Evolutionary conservation across 805 yeast genomes (phyloP).

Genomic region (Metschnikowia gruessii): DNA sequence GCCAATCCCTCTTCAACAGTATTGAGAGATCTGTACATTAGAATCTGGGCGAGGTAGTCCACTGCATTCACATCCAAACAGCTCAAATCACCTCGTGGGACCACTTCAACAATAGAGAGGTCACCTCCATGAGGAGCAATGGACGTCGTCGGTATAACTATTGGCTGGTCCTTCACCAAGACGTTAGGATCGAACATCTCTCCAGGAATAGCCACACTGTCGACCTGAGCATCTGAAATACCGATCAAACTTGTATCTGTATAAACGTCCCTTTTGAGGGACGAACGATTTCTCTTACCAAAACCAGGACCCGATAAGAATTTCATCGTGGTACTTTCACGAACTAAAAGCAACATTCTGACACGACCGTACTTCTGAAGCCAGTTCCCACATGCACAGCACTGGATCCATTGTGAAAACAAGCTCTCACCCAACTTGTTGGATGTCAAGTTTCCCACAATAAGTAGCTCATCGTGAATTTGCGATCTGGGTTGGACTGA

Average conservation of each 20-base stretch:
- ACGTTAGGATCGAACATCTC: constrained; percentile 35
- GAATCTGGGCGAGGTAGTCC: constrained; percentile 54
- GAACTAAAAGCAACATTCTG: constrained; percentile 67
- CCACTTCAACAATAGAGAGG: constrained; percentile 57
- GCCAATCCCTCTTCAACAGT: constrained; percentile 47
- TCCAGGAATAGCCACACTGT: constrained; percentile 22
- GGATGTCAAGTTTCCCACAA: constrained; percentile 57
- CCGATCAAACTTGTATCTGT: constrained; percentile 61
- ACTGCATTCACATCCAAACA: constrained; percentile 48
- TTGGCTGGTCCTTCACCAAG: constrained; percentile 37
- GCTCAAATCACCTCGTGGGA: constrained; percentile 33
- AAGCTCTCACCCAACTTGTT: constrained; percentile 59
- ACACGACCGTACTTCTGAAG: constrained; percentile 67
- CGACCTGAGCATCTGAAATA: constrained; percentile 23
- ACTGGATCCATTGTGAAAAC: constrained; percentile 69
- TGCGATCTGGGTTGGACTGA: constrained; percentile 28
- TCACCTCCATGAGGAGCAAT: constrained; percentile 33
- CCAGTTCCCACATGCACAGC: constrained; percentile 72
- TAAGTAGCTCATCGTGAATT: constrained; percentile 53
- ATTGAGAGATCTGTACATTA: constrained; percentile 32
- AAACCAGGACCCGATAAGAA: constrained; percentile 56
- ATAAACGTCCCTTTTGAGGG: constrained; percentile 63
- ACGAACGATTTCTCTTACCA: constrained; percentile 54
- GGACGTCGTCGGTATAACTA: constrained; percentile 27
- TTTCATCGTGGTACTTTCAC: constrained; percentile 54